Evolutionary conservation across 2,329 filamentous ascomycete genomes (phyloP).

Genomic region (Tolypocladium ovalisporum): DNA sequence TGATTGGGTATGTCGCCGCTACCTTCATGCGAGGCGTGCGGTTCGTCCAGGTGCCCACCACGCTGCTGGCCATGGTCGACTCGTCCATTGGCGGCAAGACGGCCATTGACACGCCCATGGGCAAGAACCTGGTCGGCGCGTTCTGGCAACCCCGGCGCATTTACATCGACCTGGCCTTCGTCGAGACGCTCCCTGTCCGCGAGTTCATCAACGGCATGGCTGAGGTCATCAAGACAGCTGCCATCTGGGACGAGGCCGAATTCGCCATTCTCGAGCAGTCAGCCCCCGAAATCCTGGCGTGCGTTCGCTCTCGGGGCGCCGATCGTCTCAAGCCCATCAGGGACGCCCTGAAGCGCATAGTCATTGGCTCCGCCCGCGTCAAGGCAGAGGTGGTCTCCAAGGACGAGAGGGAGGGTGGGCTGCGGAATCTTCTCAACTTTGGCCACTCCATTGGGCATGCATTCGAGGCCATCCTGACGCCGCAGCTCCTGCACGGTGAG

Average conservation of each 20-base stretch:
- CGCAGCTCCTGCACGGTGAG: constrained; percentile 91
- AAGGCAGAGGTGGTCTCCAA: constrained; percentile 92
- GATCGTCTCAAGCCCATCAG: constrained; percentile 60
- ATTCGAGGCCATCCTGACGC: constrained; percentile 88
- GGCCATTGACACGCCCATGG: constrained; percentile 89
- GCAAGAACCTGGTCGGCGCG: constrained; percentile 90
- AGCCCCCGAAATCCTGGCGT: constrained; percentile 58
- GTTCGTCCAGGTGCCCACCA: constrained; percentile 94
- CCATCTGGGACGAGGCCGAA: constrained; percentile 85
- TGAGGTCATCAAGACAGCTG: constrained; percentile 94
- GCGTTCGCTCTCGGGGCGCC: constrained; percentile 23
- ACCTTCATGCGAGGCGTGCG: constrained; percentile 98
- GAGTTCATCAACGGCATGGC: constrained; percentile 99
- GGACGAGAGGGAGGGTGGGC: constrained; percentile 86
- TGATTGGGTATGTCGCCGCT: constrained; percentile 94
- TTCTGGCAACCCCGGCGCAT: constrained; percentile 95
- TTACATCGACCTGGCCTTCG: constrained; percentile 86
- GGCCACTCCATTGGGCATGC: constrained; percentile 97
- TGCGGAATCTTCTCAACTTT: constrained; percentile 93
- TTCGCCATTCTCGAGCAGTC: constrained; percentile 78
- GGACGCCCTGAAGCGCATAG: constrained; percentile 62
- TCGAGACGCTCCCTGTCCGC: constrained; percentile 78
- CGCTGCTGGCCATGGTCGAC: constrained; percentile 92
- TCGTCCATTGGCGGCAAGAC: constrained; percentile 98
- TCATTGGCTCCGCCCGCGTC: constrained; percentile 81